Percentiles rank a stretch among this genome's conserved stretches.
These are phyloP conservation scores for Phytophthora cryptogea DNA, from an alignment of 352 stramenopile genomes.

Conservation along the genomic window DNA sequence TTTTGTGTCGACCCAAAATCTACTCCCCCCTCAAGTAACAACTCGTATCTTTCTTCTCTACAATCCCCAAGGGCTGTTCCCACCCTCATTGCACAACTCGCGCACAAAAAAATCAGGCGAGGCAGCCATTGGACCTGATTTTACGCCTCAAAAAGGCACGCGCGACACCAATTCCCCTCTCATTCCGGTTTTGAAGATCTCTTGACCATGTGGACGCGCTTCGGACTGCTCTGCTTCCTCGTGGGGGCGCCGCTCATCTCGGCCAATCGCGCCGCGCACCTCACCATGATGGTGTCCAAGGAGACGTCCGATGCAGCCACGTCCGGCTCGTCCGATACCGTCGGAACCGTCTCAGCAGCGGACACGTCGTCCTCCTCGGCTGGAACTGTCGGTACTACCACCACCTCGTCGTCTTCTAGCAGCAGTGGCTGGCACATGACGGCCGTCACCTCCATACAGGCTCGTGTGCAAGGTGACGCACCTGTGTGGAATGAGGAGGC, in stretches of 20 bases:
- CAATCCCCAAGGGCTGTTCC: neutral
- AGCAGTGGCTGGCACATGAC: slow-evolving; percentile 33
- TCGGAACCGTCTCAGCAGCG: slow-evolving; percentile 4
- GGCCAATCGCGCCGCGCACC: slow-evolving; percentile 7
- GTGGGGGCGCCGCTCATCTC: slow-evolving; percentile 2
- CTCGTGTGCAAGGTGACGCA: slow-evolving; percentile 54
- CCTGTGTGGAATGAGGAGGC: slow-evolving; percentile 44
- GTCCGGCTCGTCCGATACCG: neutral
- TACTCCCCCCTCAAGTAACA: neutral
- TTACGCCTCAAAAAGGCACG: neutral
- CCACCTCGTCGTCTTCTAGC: slow-evolving; percentile 8
- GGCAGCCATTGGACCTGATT: neutral
- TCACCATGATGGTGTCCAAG: slow-evolving; percentile 19
- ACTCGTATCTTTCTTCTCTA: neutral
- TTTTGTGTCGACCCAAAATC: neutral
- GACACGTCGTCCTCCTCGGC: slow-evolving; percentile 5
- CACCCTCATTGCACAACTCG: neutral
- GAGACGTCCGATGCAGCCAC: neutral
- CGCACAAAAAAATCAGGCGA: slow-evolving; percentile 5
- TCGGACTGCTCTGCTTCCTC: slow-evolving; percentile 15
- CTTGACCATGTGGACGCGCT: slow-evolving; percentile 9
- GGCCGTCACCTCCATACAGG: slow-evolving; percentile 47
- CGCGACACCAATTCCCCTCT: neutral
- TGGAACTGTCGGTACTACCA: neutral
- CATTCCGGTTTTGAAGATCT: slow-evolving; percentile 7